Conservation (phyloP, 306 rosid species). For the Gynostemma pentaphyllum region DNA sequence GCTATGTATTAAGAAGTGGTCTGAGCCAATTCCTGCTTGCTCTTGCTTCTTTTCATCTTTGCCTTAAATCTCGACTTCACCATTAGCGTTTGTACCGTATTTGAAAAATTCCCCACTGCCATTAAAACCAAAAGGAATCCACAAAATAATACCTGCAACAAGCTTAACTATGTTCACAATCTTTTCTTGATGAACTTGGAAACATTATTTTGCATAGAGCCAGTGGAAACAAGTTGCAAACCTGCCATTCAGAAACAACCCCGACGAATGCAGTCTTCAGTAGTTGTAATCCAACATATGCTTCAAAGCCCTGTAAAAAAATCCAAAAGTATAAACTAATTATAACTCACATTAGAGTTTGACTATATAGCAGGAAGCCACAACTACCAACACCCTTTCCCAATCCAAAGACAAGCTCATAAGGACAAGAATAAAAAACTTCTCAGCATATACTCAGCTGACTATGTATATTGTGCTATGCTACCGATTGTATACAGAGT, state of each 20-base stretch:
- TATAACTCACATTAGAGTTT: background rate
- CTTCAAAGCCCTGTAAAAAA: constrained; percentile 72
- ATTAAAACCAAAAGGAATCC: constrained; percentile 69
- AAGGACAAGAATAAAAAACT: background rate
- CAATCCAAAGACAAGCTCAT: background rate
- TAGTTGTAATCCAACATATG: constrained; percentile 71
- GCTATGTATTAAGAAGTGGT: constrained; percentile 8
- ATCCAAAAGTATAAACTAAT: background rate
- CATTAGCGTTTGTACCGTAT: constrained; percentile 83
- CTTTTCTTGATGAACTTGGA: background rate
- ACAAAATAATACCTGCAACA: constrained; percentile 71
- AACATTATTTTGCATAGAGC: background rate
- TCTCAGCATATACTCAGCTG: too few relatives aligned
- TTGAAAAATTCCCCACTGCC: constrained; percentile 89
- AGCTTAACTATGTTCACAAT: background rate
- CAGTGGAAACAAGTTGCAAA: constrained; percentile 12
- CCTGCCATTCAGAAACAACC: constrained; percentile 93
- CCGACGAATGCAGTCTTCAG: constrained; percentile 62
- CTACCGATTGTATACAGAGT: background rate
- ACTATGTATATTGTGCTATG: too few relatives aligned
- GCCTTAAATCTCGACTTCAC: constrained; percentile 90
- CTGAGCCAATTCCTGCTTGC: constrained; percentile 68
- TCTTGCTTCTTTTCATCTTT: constrained; percentile 80
- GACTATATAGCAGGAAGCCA: background rate
- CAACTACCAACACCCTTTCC: background rate